A percentile compares a stretch with the other conserved stretches of the same genome.
phyloP scores from a whole-genome alignment of 2,329 filamentous ascomycete genomes.

The Aspergillus sp. region DNA sequence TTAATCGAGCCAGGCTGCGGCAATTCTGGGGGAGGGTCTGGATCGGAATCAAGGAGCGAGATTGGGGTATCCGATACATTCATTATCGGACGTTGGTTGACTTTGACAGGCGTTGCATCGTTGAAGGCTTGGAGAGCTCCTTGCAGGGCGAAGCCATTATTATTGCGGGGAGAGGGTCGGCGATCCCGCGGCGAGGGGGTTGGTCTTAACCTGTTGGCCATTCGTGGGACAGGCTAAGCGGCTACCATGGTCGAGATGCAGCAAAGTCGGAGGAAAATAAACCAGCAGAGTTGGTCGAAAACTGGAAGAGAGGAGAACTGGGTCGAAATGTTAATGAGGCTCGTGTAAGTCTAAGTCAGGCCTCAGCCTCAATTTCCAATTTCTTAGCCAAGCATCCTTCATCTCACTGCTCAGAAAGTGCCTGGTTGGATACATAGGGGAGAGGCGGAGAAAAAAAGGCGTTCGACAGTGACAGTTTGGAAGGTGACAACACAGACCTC shows the following conservation, averaged over 20 bases:
- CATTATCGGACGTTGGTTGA: slow-evolving; percentile 23
- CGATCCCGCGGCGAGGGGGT: slow-evolving; percentile 34
- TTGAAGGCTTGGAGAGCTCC: slow-evolving; percentile 44
- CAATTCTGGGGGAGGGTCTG: slow-evolving; percentile 28
- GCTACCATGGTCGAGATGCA: slow-evolving; percentile 9
- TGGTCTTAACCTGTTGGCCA: slow-evolving; percentile 29
- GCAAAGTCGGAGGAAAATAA: neutral
- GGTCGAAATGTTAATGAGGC: neutral
- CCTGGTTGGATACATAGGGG: neutral
- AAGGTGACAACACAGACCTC: too few relatives aligned
- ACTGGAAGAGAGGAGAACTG: neutral
- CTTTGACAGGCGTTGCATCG: slow-evolving; percentile 29
- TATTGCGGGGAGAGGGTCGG: slow-evolving; percentile 32
- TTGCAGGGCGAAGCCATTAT: slow-evolving; percentile 32
- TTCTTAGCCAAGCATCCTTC: slow-evolving; percentile 1
- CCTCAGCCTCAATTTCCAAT: neutral
- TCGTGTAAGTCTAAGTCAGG: neutral
- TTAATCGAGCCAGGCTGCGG: slow-evolving; percentile 42
- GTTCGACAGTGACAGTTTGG: neutral
- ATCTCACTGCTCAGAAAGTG: neutral
- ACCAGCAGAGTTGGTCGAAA: neutral
- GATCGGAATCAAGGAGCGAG: slow-evolving; percentile 15
- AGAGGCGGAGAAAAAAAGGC: neutral
- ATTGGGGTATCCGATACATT: slow-evolving; percentile 23
- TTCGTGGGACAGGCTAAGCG: slow-evolving; percentile 32